Evolutionary conservation across 2,329 filamentous ascomycete species (phyloP), one percentile per base, ranked within the genome.

Genomic region (Macrophomina phaseolina): DNA sequence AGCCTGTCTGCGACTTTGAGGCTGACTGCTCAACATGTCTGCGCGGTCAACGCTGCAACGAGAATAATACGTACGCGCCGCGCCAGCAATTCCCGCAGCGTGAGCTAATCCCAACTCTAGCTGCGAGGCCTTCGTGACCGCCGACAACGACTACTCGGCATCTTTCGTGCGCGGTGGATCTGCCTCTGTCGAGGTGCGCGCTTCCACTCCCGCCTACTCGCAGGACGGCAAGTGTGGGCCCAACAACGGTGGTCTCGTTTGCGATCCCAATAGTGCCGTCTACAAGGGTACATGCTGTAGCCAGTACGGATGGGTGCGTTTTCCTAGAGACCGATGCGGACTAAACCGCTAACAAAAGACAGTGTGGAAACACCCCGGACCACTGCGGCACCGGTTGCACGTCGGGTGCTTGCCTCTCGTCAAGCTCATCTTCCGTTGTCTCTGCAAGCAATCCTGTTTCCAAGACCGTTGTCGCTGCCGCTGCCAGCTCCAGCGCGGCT

Each of bases 271-370:
- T 7, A 82, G 79, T 72, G 81, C 73, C 5, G 75, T 73, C 12
- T 83, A 84, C 73, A 77, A 70, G 2, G 82, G 82, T 48, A 74
- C 76, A 38, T 84, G 82, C 70, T 84, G 82, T 72, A 81, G 80
- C 51, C 71, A 74, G 69, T 78, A 80, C 67, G 76, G 77, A 56
- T 79, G 77, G 75, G 70, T 74, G 71, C 18, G 49, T 30, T 14
- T 36, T 28, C 18, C 48, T 34, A 2, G 30, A 3, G n/a, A n/a
- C 11, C 32, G 11, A 6, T 2, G 11, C 1, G 5, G 56, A n/a
- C 5, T 6, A 6, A 12, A n/a, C 32, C 23, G 32, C 66, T 67
- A 30, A 67, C 32, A 8, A 42, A 34, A 74, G 76, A 12, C 79
- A 78, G 78, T 84, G 82, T 68, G 82, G 82, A 70, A 77, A 77